Evolutionary conservation across 352 stramenopile species (phyloP).

Genomic region (Peronospora farinosa): DNA sequence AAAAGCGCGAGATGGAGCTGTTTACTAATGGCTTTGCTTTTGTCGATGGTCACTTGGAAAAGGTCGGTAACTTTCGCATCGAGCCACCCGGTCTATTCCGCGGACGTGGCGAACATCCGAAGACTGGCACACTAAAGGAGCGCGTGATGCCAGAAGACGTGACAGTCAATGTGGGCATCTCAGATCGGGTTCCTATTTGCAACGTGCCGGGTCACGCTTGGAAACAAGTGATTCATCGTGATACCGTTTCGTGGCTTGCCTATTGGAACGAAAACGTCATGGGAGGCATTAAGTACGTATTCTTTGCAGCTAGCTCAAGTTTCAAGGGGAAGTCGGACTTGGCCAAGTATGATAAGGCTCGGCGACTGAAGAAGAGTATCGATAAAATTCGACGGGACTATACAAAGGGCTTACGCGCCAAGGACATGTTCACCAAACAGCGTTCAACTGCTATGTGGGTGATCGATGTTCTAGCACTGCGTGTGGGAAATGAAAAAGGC

Average conservation of each 20-base stretch:
- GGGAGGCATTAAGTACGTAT: slow-evolving; percentile 98
- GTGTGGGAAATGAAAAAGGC: slow-evolving; percentile 99
- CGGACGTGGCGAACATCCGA: slow-evolving; percentile 97
- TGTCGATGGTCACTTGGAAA: slow-evolving; percentile 98
- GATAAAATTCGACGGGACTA: slow-evolving; percentile 92
- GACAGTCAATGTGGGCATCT: slow-evolving; percentile 94
- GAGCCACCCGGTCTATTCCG: slow-evolving; percentile 98
- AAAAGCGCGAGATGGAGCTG: slow-evolving; percentile 88
- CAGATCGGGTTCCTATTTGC: slow-evolving; percentile 88
- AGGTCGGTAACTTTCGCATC: slow-evolving; percentile 95
- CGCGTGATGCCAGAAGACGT: slow-evolving; percentile 95
- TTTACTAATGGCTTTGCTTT: slow-evolving; percentile 94
- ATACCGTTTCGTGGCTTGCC: slow-evolving; percentile 88
- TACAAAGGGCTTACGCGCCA: slow-evolving; percentile 79
- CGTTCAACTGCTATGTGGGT: slow-evolving; percentile 99
- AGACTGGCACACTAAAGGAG: slow-evolving; percentile 98
- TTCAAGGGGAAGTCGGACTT: slow-evolving; percentile 99
- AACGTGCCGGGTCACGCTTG: slow-evolving; percentile 93
- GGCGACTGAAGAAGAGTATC: slow-evolving; percentile 96
- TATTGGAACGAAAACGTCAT: slow-evolving; percentile 99
- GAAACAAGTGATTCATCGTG: slow-evolving; percentile 94
- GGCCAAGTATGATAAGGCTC: slow-evolving; percentile 99
- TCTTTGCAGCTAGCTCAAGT: slow-evolving; percentile 93
- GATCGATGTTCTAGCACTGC: slow-evolving; percentile 98
- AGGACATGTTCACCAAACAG: slow-evolving; percentile 90